Evolutionary conservation across 768 basidiomycete genomes (phyloP).

Genomic region (Leccinum imitatum): DNA sequence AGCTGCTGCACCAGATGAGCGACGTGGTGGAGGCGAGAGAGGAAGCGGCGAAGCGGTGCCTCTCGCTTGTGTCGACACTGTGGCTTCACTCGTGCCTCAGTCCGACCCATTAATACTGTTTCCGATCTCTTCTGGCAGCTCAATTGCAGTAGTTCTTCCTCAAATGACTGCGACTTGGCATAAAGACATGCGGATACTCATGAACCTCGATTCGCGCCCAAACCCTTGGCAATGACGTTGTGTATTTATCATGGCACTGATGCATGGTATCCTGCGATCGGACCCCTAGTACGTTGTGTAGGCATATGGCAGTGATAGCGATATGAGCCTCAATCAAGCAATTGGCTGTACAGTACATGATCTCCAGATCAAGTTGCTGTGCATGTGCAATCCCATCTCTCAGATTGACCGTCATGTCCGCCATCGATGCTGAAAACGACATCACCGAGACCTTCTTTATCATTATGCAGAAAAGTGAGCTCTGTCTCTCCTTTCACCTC

Average conservation of each 20-base stretch:
- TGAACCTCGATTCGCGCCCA: not conserved
- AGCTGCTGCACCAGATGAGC: too few species aligned
- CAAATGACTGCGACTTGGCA: not conserved
- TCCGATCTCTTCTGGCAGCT: not conserved
- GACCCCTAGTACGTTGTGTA: not conserved
- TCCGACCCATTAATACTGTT: too few species aligned
- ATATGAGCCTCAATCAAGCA: not conserved
- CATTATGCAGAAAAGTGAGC: slow-evolving; percentile 8
- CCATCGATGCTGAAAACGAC: not conserved
- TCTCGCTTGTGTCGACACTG: too few species aligned
- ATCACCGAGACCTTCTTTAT: slow-evolving; percentile 4
- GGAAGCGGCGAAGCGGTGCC: too few species aligned
- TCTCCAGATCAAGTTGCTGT: not conserved
- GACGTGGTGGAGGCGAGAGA: too few species aligned
- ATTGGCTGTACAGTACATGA: not conserved
- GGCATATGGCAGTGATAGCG: not conserved
- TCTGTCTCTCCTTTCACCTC: too few species aligned
- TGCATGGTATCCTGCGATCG: not conserved
- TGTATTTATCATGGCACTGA: not conserved
- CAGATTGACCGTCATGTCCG: not conserved
- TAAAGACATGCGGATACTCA: not conserved
- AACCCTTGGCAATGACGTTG: not conserved
- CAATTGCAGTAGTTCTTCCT: not conserved
- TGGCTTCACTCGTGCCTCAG: too few species aligned
- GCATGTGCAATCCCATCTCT: not conserved